Base-by-base conservation (phyloP, 1,284 basidiomycete species). In the Ceratobasidium sp. region DNA sequence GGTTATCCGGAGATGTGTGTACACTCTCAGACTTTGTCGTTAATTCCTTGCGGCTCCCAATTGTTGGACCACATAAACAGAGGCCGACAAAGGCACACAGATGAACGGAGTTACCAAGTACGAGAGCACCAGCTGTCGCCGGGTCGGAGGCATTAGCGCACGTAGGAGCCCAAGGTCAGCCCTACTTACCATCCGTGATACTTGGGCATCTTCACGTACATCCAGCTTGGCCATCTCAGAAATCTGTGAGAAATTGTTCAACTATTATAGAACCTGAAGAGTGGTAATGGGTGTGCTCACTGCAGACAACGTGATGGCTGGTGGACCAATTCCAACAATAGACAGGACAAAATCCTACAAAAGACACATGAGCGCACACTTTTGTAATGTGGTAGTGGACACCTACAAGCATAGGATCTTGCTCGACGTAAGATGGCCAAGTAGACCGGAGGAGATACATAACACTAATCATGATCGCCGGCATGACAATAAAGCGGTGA, bases 321-420 rank as follows among this genome's bases (percentile, higher is more conserved):
- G 64, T 14, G 64, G 64, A 9, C 64, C 64, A 49, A 56, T 25
- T 13, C 53, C 64, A 47, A 67, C 21, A 33, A 67, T 67, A 16
- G 42, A 47, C 53, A 67, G 33, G 7, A 56, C 64, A 27, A 67
- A 67, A 33, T 67, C 64, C 64, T 67, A n/a, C 13, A 46, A 14
- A 6, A 16, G 5, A 14, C 6, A 21, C 5, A n/a, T 46, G 16
- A 21, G 19, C 16, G 16, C 16, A 42, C 6, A 1, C 21, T 1
- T n/a, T 66, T 36, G 21, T 27, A 19, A 33, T 23, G 25, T 33
- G 23, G 7, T 23, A 23, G 30, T 8, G 25, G 1, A 47, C 13
- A 41, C 60, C 29, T 13, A 67, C 64, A 2, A 67, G 64, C 53
- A 67, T 67, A 9, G 64, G 64, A n/a, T 67, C 64, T 9, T 41